Evolutionary conservation across 106 monocot species (phyloP).

Genomic region (Dioscorea zingiberensis): DNA sequence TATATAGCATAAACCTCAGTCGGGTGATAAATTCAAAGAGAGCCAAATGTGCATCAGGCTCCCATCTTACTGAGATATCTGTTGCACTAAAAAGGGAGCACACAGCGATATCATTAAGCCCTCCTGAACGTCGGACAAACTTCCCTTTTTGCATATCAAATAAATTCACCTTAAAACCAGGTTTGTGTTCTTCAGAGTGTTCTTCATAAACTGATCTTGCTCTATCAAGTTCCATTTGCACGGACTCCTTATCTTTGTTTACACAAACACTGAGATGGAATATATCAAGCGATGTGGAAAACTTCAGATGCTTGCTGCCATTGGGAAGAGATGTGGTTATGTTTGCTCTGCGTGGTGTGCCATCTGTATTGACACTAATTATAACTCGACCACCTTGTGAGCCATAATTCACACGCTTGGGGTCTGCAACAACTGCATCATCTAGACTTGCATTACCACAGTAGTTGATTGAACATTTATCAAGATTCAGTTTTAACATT

Average conservation of each 20-base stretch:
- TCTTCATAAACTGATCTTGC: conserved; percentile 60
- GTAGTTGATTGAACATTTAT: conserved; percentile 63
- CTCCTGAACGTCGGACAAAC: conserved; percentile 75
- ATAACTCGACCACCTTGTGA: conserved; percentile 75
- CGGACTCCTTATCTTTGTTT: conserved; percentile 72
- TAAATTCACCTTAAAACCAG: conserved; percentile 43
- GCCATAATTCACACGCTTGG: conserved; percentile 94
- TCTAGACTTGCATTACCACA: conserved; percentile 61
- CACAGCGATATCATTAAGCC: conserved; percentile 58
- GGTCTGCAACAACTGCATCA: conserved; percentile 69
- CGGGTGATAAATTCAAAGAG: conserved; percentile 47
- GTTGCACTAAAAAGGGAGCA: conserved; percentile 86
- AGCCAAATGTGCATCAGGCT: conserved; percentile 89
- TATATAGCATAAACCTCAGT: conserved; percentile 51
- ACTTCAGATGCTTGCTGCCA: conserved; percentile 52
- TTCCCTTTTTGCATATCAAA: conserved; percentile 91
- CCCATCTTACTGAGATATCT: conserved; percentile 77
- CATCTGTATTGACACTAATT: conserved; percentile 61
- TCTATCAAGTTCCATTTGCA: conserved; percentile 71
- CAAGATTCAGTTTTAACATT: conserved; percentile 59
- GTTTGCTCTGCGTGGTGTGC: conserved; percentile 65
- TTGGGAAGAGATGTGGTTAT: conserved; percentile 37
- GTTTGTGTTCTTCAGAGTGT: conserved; percentile 40
- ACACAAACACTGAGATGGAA: conserved; percentile 41
- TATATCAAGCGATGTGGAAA: conserved; percentile 62